phyloP scores from a whole-genome alignment of 257 asterid genomes.

The Solanum medicagineum region DNA sequence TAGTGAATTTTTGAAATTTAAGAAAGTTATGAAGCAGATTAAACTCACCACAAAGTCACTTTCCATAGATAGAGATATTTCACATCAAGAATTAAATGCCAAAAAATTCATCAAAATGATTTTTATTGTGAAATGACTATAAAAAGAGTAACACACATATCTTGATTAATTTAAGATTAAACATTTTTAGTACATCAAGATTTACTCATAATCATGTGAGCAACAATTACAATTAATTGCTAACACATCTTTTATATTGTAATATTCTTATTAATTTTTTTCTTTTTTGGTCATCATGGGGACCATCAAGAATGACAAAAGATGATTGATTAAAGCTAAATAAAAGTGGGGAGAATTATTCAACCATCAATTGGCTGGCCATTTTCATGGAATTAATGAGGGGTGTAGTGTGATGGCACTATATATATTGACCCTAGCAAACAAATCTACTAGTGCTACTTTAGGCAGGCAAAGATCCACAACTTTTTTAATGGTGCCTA shows the following conservation, averaged over 20 bases:
- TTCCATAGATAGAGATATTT: neutral
- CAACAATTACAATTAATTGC: no score
- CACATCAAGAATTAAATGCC: neutral
- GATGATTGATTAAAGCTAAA: neutral
- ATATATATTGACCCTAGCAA: neutral
- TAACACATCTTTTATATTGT: no score
- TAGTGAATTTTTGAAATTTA: neutral
- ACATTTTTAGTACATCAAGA: neutral
- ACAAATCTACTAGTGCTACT: neutral
- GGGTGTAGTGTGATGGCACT: neutral
- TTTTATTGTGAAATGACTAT: neutral
- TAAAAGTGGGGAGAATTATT: neutral
- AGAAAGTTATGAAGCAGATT: neutral
- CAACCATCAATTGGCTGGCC: neutral
- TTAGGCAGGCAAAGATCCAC: neutral
- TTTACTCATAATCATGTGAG: neutral
- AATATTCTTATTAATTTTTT: neutral
- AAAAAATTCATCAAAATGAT: neutral
- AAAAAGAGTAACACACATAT: neutral
- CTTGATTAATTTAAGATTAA: neutral
- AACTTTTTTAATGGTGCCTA: neutral
- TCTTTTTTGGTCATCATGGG: neutral
- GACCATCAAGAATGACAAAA: neutral
- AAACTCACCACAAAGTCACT: neutral
- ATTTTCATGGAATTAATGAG: neutral